Conservation (phyloP, 2,329 filamentous ascomycete genomes). For the Botrytis pseudocinerea region DNA sequence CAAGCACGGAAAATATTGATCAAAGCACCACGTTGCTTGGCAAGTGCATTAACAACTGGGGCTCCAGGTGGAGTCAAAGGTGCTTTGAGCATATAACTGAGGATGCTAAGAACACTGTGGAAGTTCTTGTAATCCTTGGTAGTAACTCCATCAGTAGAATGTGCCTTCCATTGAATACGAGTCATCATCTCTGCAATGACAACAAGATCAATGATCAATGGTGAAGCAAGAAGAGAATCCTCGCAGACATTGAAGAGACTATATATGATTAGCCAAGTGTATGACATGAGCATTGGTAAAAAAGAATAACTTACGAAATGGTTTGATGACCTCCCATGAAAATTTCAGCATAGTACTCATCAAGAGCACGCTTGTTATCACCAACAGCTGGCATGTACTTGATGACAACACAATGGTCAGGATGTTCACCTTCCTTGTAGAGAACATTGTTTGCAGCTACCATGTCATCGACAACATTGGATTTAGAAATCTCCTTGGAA, state of each 20-base stretch:
- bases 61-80: constrained; percentile 92
- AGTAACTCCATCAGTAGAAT: constrained; percentile 51
- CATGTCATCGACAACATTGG: constrained; percentile 99
- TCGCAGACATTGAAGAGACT: constrained; percentile 99
- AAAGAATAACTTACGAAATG: constrained; percentile 63
- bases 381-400: constrained; percentile 99
- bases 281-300: constrained; percentile 23
- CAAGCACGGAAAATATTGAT: constrained; percentile 99
- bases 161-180: constrained; percentile 85
- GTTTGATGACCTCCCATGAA: constrained; percentile 99
- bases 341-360: constrained; percentile 99
- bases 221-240: constrained; percentile 93
- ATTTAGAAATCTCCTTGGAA: constrained; percentile 99
- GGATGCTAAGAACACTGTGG: constrained; percentile 93
- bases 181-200: constrained; percentile 97
- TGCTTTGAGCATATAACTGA: constrained; percentile 99
- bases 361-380: constrained; percentile 97
- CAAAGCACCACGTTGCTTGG: constrained; percentile 91
- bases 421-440: constrained; percentile 90
- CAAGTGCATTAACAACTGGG: constrained; percentile 91
- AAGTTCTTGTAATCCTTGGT: constrained; percentile 82
- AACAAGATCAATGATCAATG: constrained; percentile 95
- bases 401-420: constrained; percentile 98
- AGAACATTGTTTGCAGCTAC: constrained; percentile 91
- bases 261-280: constrained; percentile 28